Evolutionary conservation across 257 asterid species (phyloP).

Genomic region (Salvia rosmarinus): DNA sequence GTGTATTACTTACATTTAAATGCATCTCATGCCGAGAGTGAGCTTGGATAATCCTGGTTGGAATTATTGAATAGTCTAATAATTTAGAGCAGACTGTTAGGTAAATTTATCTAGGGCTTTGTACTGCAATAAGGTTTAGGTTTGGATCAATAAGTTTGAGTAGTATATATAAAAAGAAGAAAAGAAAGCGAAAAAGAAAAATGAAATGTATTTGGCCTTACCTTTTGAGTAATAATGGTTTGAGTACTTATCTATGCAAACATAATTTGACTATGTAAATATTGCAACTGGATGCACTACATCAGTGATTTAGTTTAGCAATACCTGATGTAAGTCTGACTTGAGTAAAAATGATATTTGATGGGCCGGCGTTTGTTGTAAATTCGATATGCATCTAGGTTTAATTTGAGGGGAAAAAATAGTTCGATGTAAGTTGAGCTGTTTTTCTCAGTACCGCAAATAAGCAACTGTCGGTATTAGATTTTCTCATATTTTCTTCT

Average conservation of each 20-base stretch:
- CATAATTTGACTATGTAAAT: too few species aligned
- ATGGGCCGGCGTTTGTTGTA: too few species aligned
- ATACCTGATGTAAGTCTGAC: not conserved
- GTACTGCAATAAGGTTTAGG: not conserved
- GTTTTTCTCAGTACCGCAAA: not conserved
- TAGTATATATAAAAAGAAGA: not conserved
- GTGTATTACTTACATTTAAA: not conserved
- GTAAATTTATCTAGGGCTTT: not conserved
- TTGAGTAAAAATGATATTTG: not conserved
- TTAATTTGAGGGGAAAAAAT: not conserved
- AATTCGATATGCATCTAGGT: not conserved
- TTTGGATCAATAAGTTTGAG: conserved; percentile 5
- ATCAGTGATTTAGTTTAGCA: not conserved
- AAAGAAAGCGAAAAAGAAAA: not conserved
- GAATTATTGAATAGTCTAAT: conserved; percentile 2
- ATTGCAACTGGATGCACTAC: not conserved
- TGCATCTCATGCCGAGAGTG: not conserved
- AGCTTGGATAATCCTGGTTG: conserved; percentile 14
- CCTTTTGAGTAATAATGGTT: not conserved
- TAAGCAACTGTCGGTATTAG: not conserved
- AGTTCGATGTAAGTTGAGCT: not conserved
- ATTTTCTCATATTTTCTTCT: not conserved
- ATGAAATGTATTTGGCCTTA: not conserved
- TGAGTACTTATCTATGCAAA: not conserved
- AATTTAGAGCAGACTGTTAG: conserved; percentile 6